Conservation (phyloP, 2,329 filamentous ascomycete genomes). For the Stemphylium vesicarium region DNA sequence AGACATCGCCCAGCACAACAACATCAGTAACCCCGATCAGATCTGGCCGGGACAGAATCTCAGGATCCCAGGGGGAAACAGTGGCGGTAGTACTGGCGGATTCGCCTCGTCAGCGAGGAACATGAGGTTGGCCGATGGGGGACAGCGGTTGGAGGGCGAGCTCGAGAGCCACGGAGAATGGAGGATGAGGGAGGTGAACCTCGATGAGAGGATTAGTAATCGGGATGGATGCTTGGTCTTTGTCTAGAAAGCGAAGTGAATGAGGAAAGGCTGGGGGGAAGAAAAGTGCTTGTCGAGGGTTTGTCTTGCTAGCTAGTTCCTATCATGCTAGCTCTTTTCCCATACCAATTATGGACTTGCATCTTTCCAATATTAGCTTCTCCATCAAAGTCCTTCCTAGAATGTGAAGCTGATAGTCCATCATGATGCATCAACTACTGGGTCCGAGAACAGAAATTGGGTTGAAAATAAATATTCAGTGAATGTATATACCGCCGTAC, state of each 20-base stretch:
- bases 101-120: slow-evolving; percentile 33
- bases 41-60: slow-evolving; percentile 38
- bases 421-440: too few species aligned
- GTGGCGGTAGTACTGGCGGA: slow-evolving; percentile 14
- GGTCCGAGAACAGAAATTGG: too few species aligned
- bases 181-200: slow-evolving; percentile 25
- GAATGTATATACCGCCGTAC: too few species aligned
- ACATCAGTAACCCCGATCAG: slow-evolving; percentile 34
- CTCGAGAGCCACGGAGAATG: slow-evolving; percentile 24
- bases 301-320: too few species aligned
- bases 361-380: too few species aligned
- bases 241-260: slow-evolving; percentile 40
- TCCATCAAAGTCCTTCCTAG: too few species aligned
- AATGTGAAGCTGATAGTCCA: too few species aligned
- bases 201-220: slow-evolving; percentile 37
- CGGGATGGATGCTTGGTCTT: slow-evolving; percentile 32
- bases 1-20: slow-evolving; percentile 33
- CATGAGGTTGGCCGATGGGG: slow-evolving; percentile 27
- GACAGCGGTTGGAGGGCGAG: slow-evolving; percentile 33
- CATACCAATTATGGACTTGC: too few species aligned
- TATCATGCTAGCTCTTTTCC: too few species aligned
- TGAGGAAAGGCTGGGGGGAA: too few species aligned
- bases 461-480: too few species aligned
- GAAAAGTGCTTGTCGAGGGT: too few species aligned
- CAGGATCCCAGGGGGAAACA: slow-evolving; percentile 29